Base-by-base conservation (phyloP, 257 asterid species). In the Penstemon newberryi region DNA sequence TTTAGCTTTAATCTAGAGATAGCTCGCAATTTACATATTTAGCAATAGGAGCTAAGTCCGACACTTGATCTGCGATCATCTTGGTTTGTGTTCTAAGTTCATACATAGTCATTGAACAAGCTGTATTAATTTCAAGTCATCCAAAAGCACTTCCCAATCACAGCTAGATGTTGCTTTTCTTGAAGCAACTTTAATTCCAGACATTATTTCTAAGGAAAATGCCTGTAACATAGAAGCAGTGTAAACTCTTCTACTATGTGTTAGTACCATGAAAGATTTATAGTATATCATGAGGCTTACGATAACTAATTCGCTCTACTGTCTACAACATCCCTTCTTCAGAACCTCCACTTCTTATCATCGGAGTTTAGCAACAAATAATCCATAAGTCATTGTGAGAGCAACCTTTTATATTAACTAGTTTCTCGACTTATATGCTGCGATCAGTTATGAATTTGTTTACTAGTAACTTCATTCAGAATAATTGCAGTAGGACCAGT, bases 11-110 rank as follows among this genome's bases (percentile, higher is more conserved):
- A 10, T 47, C 41, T 15, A 33, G 12, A 37, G 50, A 61, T 53
- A 37, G 46, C 44, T 5, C 44, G 36, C 41, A 8, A 9, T 38
- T 25, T 25, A 61, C 65, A 67, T 55, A 56, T n/a, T 13, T 60
- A 52, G 63, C 66, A 52, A 49, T 9, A 44, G 61, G 4, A 60
- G 45, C 12, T 6, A 52, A 58, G 51, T 42, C 67, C 9, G 43
- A 19, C 13, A 36, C 65, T 55, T 12, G 43, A 38, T 42, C 8
- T 51, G 36, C 46, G 37, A 36, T 43, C 68, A 41, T 57, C 62
- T 60, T 47, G 63, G 73, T 36, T 58, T 63, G 36, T 25, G 57
- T 19, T 63, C 56, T 62, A 6, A 65, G 52, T 38, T 18, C 38
- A 52, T 5, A 65, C 50, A 50, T 64, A 11, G 40, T 5, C 13